Conservation (phyloP, 2,329 filamentous ascomycete species). For the Decorospora gaudefroyi region DNA sequence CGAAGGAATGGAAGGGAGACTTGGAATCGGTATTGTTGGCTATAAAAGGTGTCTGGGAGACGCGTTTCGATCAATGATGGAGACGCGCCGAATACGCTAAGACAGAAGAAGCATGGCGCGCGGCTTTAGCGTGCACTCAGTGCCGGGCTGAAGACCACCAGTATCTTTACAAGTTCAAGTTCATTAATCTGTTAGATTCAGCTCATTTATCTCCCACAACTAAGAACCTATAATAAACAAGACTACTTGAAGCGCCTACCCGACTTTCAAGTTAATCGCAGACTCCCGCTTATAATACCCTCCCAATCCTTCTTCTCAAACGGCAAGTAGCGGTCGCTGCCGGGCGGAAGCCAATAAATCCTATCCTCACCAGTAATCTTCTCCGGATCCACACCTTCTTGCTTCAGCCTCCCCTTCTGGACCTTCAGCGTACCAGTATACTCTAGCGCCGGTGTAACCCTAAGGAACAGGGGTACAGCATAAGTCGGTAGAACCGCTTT, state of each 20-base stretch:
- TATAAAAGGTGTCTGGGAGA: not conserved
- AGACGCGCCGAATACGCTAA: conserved; percentile 14
- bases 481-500: conserved; percentile 50
- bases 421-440: conserved; percentile 55
- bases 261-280: conserved; percentile 39
- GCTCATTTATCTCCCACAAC: no score
- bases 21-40: conserved; percentile 2
- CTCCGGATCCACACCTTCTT: conserved; percentile 51
- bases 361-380: conserved; percentile 46
- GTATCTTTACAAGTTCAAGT: not conserved
- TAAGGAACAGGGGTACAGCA: conserved; percentile 53
- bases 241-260: no score
- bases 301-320: conserved; percentile 48
- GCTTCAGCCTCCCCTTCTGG: conserved; percentile 51
- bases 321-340: conserved; percentile 43
- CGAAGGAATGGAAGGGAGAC: not conserved
- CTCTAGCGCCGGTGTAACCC: conserved; percentile 48
- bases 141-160: not conserved
- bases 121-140: not conserved
- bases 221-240: no score
- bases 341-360: conserved; percentile 51
- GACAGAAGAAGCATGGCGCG: not conserved
- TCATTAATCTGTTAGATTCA: not conserved
- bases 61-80: conserved; percentile 15
- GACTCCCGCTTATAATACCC: conserved; percentile 35